These are phyloP conservation scores for Isabelozyma rhagii DNA, from an alignment of 805 yeast genomes.

Conservation along the genomic window DNA sequence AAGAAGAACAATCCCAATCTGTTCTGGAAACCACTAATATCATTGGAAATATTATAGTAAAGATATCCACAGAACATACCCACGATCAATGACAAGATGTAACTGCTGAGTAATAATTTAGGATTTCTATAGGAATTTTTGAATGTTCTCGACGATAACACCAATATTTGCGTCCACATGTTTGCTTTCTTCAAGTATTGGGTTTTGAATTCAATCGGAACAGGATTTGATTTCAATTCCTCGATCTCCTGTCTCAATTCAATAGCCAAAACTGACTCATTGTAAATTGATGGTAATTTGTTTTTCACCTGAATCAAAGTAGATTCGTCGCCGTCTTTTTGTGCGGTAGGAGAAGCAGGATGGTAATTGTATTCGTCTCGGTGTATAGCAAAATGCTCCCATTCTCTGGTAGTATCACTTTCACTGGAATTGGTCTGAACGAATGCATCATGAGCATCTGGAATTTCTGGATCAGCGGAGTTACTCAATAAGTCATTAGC, in stretches of 20 bases:
- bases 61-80: conserved; percentile 84
- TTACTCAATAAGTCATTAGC: conserved; percentile 4
- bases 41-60: conserved; percentile 79
- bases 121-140: conserved; percentile 93
- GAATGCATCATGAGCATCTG: conserved; percentile 29
- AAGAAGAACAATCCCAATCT: conserved; percentile 92
- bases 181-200: conserved; percentile 50
- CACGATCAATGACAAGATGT: conserved; percentile 68
- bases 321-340: conserved; percentile 18
- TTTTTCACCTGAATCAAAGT: conserved; percentile 17
- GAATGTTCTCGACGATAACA: conserved; percentile 82
- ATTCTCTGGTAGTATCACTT: conserved; percentile 67
- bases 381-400: conserved; percentile 84
- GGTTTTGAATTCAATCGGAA: conserved; percentile 20
- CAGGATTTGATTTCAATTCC: conserved; percentile 19
- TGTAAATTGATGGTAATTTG: conserved; percentile 31
- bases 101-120: conserved; percentile 79
- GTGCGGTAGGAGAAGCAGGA: conserved; percentile 9
- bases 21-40: conserved; percentile 95
- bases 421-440: conserved; percentile 21
- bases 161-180: conserved; percentile 60
- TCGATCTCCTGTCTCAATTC: conserved; percentile 40
- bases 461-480: conserved; percentile 5
- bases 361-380: conserved; percentile 58
- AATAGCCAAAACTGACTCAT: conserved; percentile 38